A percentile compares a stretch with the other conserved stretches of the same genome.
phyloP scores from a whole-genome alignment of 108 stramenopile species.

The Conticribra weissflogii region DNA sequence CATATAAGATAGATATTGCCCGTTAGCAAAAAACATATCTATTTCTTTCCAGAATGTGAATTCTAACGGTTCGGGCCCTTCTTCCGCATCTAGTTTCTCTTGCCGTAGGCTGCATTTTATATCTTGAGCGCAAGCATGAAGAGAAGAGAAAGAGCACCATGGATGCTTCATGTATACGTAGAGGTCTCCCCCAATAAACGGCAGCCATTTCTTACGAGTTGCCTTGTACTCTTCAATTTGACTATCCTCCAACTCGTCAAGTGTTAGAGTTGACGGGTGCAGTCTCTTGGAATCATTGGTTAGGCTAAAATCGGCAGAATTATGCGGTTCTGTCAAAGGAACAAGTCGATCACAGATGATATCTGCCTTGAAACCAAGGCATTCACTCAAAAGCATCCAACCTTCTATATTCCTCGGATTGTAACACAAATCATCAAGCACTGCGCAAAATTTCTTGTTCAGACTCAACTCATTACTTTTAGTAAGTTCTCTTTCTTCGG shows the following conservation, averaged over 20 bases:
- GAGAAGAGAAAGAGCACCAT: conserved; percentile 76
- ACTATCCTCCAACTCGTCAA: conserved; percentile 48
- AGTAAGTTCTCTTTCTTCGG: conserved; percentile 55
- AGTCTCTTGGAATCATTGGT: conserved; percentile 16
- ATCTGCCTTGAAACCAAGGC: conserved; percentile 72
- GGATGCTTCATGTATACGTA: conserved; percentile 58
- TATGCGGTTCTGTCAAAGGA: conserved; percentile 49
- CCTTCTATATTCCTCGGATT: conserved; percentile 59
- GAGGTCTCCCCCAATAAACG: conserved; percentile 63
- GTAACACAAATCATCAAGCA: conserved; percentile 75
- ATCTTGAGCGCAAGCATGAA: conserved; percentile 52
- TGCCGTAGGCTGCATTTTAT: conserved; percentile 26
- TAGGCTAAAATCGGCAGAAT: conserved; percentile 47
- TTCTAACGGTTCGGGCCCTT: conserved; percentile 1
- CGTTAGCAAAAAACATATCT: conserved; percentile 42
- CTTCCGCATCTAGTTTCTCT: background rate
- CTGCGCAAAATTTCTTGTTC: conserved; percentile 72
- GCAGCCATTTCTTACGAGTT: conserved; percentile 43
- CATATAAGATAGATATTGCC: conserved; percentile 67
- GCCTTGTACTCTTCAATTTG: conserved; percentile 52
- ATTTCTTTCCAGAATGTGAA: conserved; percentile 49
- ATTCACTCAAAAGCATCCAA: conserved; percentile 78
- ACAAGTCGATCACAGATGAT: conserved; percentile 73
- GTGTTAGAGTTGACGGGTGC: conserved; percentile 15
- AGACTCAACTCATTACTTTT: conserved; percentile 62